phyloP scores from a whole-genome alignment of 2,329 filamentous ascomycete species.

The Aspergillus tanneri region DNA sequence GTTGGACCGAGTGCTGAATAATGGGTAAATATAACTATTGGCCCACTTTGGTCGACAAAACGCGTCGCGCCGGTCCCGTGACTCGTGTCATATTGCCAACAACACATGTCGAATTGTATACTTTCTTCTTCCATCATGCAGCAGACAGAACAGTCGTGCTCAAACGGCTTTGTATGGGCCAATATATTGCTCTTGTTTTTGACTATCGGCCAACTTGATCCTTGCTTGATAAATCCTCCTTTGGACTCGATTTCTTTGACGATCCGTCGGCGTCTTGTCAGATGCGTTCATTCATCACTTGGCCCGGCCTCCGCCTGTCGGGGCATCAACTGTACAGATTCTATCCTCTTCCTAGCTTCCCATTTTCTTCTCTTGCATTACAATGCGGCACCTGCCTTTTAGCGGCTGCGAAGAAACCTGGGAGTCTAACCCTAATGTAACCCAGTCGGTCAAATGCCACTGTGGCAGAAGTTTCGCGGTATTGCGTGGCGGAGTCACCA shows the following conservation, averaged over 20 bases:
- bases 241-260: slow-evolving; percentile 20
- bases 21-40: too few species aligned
- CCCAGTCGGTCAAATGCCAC: slow-evolving; percentile 61
- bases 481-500: slow-evolving; percentile 65
- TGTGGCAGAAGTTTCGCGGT: slow-evolving; percentile 62
- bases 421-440: slow-evolving; percentile 91
- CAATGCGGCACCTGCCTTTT: slow-evolving; percentile 32
- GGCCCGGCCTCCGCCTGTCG: slow-evolving; percentile 37
- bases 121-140: slow-evolving; percentile 11
- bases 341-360: slow-evolving; percentile 75
- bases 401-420: slow-evolving; percentile 63
- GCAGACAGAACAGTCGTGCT: slow-evolving; percentile 6
- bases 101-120: not conserved
- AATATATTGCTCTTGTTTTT: slow-evolving; percentile 4
- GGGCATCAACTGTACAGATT: slow-evolving; percentile 55
- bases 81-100: too few species aligned
- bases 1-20: too few species aligned
- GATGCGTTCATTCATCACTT: slow-evolving; percentile 18
- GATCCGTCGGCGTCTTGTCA: slow-evolving; percentile 12
- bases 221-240: slow-evolving; percentile 9
- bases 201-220: slow-evolving; percentile 2
- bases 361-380: slow-evolving; percentile 66
- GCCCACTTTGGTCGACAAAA: too few species aligned
- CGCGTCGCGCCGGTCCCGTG: too few species aligned
- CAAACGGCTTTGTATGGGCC: slow-evolving; percentile 8